Conservation (phyloP, 2,329 filamentous ascomycete species). For the Cordyceps sp. region DNA sequence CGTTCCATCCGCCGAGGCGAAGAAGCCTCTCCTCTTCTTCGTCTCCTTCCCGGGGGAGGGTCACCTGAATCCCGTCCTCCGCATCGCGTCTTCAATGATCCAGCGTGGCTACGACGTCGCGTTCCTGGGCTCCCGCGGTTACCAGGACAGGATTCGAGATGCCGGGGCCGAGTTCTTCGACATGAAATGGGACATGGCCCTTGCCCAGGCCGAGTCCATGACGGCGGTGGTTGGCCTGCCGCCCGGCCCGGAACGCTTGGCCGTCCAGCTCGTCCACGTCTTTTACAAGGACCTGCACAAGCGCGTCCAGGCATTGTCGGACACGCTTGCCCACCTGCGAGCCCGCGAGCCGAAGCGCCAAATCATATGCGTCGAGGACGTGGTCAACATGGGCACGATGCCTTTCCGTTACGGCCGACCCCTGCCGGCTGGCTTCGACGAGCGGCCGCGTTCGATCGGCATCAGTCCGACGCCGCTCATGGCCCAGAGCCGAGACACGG, state of each 20-base stretch:
- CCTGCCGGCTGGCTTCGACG: conserved; percentile 9
- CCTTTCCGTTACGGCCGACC: conserved; percentile 11
- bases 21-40: conserved; percentile 8
- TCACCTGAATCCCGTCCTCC: conserved; percentile 8
- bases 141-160: conserved; percentile 12
- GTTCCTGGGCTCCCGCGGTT: conserved; percentile 15
- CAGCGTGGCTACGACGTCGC: conserved; percentile 20
- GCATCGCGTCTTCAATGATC: conserved; percentile 14
- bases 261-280: conserved; percentile 2
- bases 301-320: neutral
- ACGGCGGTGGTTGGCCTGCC: conserved; percentile 1
- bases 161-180: conserved; percentile 17
- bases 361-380: conserved; percentile 16
- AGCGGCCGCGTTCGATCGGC: conserved; percentile 11
- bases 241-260: conserved; percentile 2
- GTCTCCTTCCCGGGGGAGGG: conserved; percentile 6
- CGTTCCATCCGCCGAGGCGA: neutral
- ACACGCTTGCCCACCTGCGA: conserved; percentile 7
- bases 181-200: neutral
- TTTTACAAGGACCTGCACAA: conserved; percentile 3
- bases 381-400: conserved; percentile 11
- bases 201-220: neutral
- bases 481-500: conserved; percentile 14
- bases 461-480: conserved; percentile 14
- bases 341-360: conserved; percentile 11